Evolutionary conservation across 768 basidiomycete species (phyloP).

Genomic region (Naganishia kalamii): DNA sequence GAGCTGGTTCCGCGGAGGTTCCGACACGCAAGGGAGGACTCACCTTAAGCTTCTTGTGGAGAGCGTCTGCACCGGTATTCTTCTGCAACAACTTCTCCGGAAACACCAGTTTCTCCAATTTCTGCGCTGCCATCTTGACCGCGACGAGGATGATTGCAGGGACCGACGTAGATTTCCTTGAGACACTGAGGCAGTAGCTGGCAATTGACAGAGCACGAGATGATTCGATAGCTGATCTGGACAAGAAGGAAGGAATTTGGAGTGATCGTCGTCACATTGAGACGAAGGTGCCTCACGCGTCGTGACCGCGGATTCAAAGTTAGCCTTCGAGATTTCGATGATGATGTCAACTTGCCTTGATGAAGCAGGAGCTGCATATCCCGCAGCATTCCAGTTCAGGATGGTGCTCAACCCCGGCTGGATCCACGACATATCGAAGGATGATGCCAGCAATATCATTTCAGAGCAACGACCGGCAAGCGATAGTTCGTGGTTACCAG

Average conservation of each 20-base stretch:
- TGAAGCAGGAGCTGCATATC: not conserved
- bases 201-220: not conserved
- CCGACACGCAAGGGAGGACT: conserved; percentile 7
- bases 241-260: not conserved
- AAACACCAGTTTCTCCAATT: conserved; percentile 52
- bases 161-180: not conserved
- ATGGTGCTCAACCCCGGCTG: not conserved
- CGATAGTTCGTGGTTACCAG: not conserved
- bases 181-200: too few relatives aligned
- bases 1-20: not conserved
- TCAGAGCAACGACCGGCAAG: not conserved
- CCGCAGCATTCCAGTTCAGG: not conserved
- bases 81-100: conserved; percentile 74
- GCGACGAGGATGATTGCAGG: not conserved
- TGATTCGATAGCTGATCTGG: not conserved
- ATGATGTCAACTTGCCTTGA: not conserved
- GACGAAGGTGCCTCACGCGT: not conserved
- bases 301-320: not conserved
- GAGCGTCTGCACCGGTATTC: conserved; percentile 61
- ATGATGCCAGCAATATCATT: not conserved
- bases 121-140: conserved; percentile 2
- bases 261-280: conserved; percentile 11
- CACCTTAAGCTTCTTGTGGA: conserved; percentile 77
- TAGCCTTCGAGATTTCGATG: not conserved
- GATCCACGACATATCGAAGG: not conserved